Evolutionary conservation across 768 basidiomycete species (phyloP).

Genomic region (Rhizopogon sp.): DNA sequence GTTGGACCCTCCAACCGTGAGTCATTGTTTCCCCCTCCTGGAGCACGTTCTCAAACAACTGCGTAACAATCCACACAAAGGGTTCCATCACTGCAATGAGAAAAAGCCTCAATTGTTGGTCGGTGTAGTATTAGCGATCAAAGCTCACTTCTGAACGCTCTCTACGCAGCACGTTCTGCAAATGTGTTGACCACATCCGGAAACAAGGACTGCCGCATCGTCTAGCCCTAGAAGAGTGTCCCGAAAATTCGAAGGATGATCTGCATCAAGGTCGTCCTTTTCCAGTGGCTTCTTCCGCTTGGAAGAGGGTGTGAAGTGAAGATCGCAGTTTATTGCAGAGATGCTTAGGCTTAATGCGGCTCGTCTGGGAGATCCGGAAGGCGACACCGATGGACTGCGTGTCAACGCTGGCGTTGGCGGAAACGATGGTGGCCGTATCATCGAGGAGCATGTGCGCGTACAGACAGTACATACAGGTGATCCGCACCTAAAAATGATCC

Average conservation of each 20-base stretch:
- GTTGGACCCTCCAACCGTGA: not conserved
- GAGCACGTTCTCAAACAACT: constrained; percentile 6
- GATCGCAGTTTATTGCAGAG: constrained; percentile 18
- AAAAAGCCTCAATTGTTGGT: not conserved
- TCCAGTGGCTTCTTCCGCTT: constrained; percentile 27
- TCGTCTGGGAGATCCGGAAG: constrained; percentile 22
- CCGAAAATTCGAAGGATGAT: constrained; percentile 4
- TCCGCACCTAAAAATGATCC: constrained; percentile 21
- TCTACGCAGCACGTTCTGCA: constrained; percentile 32
- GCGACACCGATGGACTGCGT: constrained; percentile 22
- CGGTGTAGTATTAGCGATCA: not conserved
- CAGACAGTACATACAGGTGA: constrained; percentile 31
- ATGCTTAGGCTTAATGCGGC: constrained; percentile 18
- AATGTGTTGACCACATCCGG: constrained; percentile 31
- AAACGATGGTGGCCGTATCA: constrained; percentile 23
- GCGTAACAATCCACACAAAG: constrained; percentile 27
- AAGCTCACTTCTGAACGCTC: constrained; percentile 28
- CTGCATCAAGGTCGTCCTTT: constrained; percentile 14
- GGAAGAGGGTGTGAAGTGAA: constrained; percentile 1
- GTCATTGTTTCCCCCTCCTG: not conserved
- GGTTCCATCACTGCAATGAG: constrained; percentile 21
- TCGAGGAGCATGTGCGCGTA: constrained; percentile 32
- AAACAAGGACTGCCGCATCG: constrained; percentile 11
- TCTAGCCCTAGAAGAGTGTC: constrained; percentile 2
- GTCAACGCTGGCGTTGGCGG: constrained; percentile 35